Percentiles rank a stretch among this genome's conserved stretches.
These are phyloP conservation scores for Claviceps sp. DNA, from an alignment of 2,329 filamentous ascomycete genomes.

Conservation along the genomic window DNA sequence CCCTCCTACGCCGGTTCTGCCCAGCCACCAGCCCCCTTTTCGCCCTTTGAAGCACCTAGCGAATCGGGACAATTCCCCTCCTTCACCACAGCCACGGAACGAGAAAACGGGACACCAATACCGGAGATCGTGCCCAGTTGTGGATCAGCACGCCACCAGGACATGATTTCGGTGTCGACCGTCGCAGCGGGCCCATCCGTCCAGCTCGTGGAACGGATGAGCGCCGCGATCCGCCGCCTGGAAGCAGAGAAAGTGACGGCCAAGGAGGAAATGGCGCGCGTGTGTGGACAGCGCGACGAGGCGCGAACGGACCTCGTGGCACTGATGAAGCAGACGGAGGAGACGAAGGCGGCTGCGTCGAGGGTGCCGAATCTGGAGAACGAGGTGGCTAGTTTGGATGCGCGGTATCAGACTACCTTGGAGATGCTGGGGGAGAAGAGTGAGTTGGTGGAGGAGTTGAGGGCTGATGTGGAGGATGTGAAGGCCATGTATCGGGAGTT, in stretches of 20 bases:
- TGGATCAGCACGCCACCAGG: slow-evolving; percentile 54
- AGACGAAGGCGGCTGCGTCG: slow-evolving; percentile 44
- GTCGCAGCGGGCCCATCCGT: slow-evolving; percentile 84
- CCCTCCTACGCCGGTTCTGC: slow-evolving; percentile 24
- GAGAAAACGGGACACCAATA: slow-evolving; percentile 34
- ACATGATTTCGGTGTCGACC: slow-evolving; percentile 80
- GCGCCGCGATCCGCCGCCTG: slow-evolving; percentile 75
- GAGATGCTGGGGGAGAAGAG: slow-evolving; percentile 97
- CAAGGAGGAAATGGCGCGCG: slow-evolving; percentile 70
- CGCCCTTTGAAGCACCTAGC: slow-evolving; percentile 29
- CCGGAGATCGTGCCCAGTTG: slow-evolving; percentile 10
- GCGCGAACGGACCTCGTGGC: slow-evolving; percentile 81
- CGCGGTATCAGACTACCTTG: slow-evolving; percentile 77
- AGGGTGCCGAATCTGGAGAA: slow-evolving; percentile 52
- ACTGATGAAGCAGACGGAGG: slow-evolving; percentile 77
- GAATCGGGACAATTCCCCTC: slow-evolving; percentile 23
- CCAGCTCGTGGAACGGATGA: slow-evolving; percentile 93
- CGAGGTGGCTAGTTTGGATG: slow-evolving; percentile 54
- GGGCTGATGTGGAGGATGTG: slow-evolving; percentile 77
- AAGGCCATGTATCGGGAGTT: slow-evolving; percentile 94
- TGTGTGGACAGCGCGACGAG: slow-evolving; percentile 80
- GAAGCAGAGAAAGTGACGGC: slow-evolving; percentile 84
- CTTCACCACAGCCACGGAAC: slow-evolving; percentile 25
- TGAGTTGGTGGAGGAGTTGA: slow-evolving; percentile 83
- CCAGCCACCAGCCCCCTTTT: slow-evolving; percentile 28